Percentiles rank a stretch among this genome's conserved stretches.
Evolutionary conservation across 805 yeast genomes (phyloP).

Genomic region (Henningerozyma blattae): DNA sequence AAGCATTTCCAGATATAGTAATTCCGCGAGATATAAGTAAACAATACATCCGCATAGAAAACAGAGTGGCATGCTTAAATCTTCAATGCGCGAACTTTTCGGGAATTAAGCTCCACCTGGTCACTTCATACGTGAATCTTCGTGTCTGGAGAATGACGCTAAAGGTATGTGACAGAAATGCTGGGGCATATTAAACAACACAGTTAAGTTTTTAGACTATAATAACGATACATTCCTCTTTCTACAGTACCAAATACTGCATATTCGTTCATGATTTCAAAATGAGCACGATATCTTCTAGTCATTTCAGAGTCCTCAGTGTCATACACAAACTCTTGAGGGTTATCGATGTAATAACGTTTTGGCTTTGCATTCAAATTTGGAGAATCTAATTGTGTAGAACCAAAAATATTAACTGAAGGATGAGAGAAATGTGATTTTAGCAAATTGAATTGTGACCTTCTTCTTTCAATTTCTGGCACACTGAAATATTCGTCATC

Average conservation of each 20-base stretch:
- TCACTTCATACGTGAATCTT: no score
- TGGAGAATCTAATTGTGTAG: neutral
- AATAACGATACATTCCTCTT: slow-evolving; percentile 33
- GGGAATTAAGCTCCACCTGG: no score
- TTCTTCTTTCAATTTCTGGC: slow-evolving; percentile 21
- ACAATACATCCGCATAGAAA: no score
- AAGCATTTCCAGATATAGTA: no score
- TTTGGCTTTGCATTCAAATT: neutral
- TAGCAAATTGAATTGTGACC: slow-evolving; percentile 20
- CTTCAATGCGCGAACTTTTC: no score
- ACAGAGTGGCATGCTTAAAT: no score
- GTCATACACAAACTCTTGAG: slow-evolving; percentile 18
- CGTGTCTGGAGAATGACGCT: no score
- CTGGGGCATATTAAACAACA: no score
- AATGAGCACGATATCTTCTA: slow-evolving; percentile 16
- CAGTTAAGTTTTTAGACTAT: slow-evolving; percentile 27
- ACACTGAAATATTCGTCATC: slow-evolving; percentile 23
- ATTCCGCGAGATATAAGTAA: no score
- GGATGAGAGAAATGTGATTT: slow-evolving; percentile 7
- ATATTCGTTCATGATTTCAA: slow-evolving; percentile 25
- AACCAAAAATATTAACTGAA: neutral
- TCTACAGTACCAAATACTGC: slow-evolving; percentile 31
- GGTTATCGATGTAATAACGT: slow-evolving; percentile 11
- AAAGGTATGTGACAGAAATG: no score
- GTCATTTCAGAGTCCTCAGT: slow-evolving; percentile 16